A percentile compares a stretch with the other conserved stretches of the same genome.
Conservation (phyloP, 306 rosid genomes). For the Begonia masoniana region DNA sequence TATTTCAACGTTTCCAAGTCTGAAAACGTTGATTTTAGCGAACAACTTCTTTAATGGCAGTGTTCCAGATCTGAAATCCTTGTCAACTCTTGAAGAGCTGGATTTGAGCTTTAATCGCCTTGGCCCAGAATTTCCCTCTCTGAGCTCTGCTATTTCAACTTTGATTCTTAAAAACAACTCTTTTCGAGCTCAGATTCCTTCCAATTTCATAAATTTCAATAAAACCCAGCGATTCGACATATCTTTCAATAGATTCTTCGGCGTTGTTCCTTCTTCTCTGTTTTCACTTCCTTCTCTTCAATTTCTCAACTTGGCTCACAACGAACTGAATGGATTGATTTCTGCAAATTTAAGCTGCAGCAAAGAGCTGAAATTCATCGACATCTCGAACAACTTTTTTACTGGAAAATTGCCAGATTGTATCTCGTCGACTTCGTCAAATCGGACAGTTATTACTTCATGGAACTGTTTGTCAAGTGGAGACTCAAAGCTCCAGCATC, state of each 20-base stretch:
- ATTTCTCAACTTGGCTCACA: conserved; percentile 48
- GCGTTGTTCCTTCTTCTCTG: conserved; percentile 45
- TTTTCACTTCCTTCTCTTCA: conserved; percentile 61
- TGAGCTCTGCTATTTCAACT: conserved; percentile 32
- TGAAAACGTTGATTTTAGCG: conserved; percentile 47
- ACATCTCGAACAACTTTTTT: conserved; percentile 60
- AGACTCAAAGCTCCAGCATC: conserved; percentile 29
- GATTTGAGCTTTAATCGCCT: conserved; percentile 40
- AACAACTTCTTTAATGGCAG: conserved; percentile 58
- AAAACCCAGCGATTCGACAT: conserved; percentile 53
- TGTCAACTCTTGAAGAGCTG: conserved; percentile 42
- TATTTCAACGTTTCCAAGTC: conserved; percentile 26
- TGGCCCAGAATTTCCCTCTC: conserved; percentile 51
- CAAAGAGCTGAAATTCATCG: conserved; percentile 35
- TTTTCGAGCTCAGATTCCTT: conserved; percentile 47
- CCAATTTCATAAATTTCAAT: conserved; percentile 16
- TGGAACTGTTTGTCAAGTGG: conserved; percentile 62
- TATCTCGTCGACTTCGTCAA: conserved; percentile 34
- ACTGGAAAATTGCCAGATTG: conserved; percentile 64
- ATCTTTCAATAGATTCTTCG: conserved; percentile 45
- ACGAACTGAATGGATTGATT: conserved; percentile 51
- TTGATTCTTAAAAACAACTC: conserved; percentile 45
- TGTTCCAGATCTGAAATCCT: conserved; percentile 41
- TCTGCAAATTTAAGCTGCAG: conserved; percentile 34
- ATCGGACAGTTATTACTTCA: conserved; percentile 32